Conservation (phyloP, 2,329 filamentous ascomycete species). For the Botryotinia globosa region DNA sequence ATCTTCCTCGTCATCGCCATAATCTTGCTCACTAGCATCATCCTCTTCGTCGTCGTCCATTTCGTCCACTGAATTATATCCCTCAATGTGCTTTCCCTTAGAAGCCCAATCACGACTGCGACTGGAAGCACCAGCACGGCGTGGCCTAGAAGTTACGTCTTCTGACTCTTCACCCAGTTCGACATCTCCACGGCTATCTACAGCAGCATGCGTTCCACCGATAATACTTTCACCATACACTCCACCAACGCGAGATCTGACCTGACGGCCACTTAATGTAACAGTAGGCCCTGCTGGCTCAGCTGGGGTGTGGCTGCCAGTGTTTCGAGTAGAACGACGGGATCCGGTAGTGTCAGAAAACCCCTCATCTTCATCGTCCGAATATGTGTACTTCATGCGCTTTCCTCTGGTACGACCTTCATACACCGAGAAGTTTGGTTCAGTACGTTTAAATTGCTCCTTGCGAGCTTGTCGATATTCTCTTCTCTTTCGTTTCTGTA, state of each 20-base stretch:
- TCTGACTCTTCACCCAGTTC: constrained; percentile 47
- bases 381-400: constrained; percentile 93
- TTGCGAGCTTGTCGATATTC: constrained; percentile 80
- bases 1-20: constrained; percentile 70
- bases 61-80: constrained; percentile 59
- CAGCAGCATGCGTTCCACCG: constrained; percentile 43
- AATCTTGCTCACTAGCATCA: constrained; percentile 68
- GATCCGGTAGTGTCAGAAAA: constrained; percentile 61
- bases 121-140: constrained; percentile 38
- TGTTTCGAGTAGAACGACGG: constrained; percentile 72
- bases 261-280: constrained; percentile 85
- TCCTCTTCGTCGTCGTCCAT: constrained; percentile 59
- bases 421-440: constrained; percentile 88
- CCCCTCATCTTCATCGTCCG: constrained; percentile 76
- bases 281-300: constrained; percentile 63
- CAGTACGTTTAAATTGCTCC: constrained; percentile 78
- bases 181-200: constrained; percentile 37
- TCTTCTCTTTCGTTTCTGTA: constrained; percentile 82
- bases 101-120: constrained; percentile 35
- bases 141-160: constrained; percentile 42
- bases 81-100: constrained; percentile 47
- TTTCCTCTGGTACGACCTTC: constrained; percentile 96
- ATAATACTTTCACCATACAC: constrained; percentile 54
- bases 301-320: constrained; percentile 68
- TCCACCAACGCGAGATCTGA: constrained; percentile 60